Percentiles rank a stretch among this genome's conserved stretches.
Evolutionary conservation across 495 filamentous ascomycete species (phyloP).

Genomic region (Patellaria atrata): DNA sequence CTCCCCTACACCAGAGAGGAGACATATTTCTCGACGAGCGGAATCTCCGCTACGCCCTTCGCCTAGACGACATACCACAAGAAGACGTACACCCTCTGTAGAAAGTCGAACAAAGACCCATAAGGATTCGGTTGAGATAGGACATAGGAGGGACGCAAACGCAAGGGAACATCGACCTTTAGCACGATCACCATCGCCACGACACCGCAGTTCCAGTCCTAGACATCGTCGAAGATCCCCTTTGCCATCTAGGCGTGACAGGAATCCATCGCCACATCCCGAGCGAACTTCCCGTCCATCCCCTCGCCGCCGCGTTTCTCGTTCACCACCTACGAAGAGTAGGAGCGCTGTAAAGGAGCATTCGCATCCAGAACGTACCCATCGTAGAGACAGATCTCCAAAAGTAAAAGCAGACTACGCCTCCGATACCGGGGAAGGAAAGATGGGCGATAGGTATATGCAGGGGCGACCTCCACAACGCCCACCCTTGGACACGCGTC

Average conservation of each 20-base stretch:
- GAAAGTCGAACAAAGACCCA: slow-evolving; percentile 11
- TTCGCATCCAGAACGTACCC: slow-evolving; percentile 7
- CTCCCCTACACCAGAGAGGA: slow-evolving; percentile 16
- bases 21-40: slow-evolving; percentile 7
- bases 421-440: slow-evolving; percentile 11
- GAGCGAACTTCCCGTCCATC: slow-evolving; percentile 9
- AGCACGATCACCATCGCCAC: slow-evolving; percentile 14
- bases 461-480: slow-evolving; percentile 11
- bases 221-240: slow-evolving; percentile 7
- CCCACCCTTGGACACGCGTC: slow-evolving; percentile 11
- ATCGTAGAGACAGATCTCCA: slow-evolving; percentile 9
- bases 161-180: slow-evolving; percentile 5
- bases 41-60: slow-evolving; percentile 16
- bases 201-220: slow-evolving; percentile 7
- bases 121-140: slow-evolving; percentile 3
- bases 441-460: slow-evolving; percentile 17
- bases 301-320: slow-evolving; percentile 3
- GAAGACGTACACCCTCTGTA: slow-evolving; percentile 11
- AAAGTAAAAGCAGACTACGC: slow-evolving; percentile 4
- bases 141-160: slow-evolving; percentile 9
- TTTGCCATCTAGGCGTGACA: slow-evolving; percentile 1
- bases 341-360: slow-evolving; percentile 6
- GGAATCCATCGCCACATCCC: slow-evolving; percentile 5
- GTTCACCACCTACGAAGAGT: slow-evolving; percentile 9
- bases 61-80: slow-evolving; percentile 9